Evolutionary conservation across 306 rosid genomes (phyloP), one percentile per base, ranked within the genome.

Genomic region (Notholithocarpus densiflorus): DNA sequence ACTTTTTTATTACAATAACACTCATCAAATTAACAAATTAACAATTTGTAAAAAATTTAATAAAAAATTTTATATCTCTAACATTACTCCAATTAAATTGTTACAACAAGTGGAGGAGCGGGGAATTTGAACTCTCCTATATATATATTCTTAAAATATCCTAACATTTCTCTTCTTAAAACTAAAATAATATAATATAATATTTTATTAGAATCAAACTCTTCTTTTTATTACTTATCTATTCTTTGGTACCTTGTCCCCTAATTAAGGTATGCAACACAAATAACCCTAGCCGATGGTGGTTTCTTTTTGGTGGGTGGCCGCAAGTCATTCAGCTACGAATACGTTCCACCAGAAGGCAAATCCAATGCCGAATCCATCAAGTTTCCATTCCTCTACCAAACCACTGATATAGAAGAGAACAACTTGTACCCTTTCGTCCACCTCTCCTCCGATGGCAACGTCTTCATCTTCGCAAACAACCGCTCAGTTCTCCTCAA

Each of bases 361-460:
- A 20, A 59, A 73, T 0, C 4, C 1, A 77, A 75, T 15, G 0
- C 15, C 0, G 57, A 64, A 57, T 43, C 82, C 3, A 73, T 48
- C 45, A 74, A 62, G 52, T 80, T 93, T 19, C 90, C 91, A 0
- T 86, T 93, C 53, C 91, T 96, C 0, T 89, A 89, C 19, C 86
- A 90, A 62, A 90, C 99, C 60, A 82, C 91, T 1, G 99, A 96
- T 78, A 3, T 89, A 6, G 99, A 93, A 18, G 99, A 96, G 62
- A 96, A 96, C 86, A 96, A 91, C 51, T 94, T 96, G 15, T 96
- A 96, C 83, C 99, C 99, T 0, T 93, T 96, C 27, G 90, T 88
- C 56, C 78, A 88, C 74, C 89, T 89, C 2, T 76, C 87, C 2
- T 73, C 89, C 1, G 99, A 96, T n/a, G 96, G 93, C 20, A 90